Conservation (phyloP, 2,329 filamentous ascomycete genomes). For the Cladosporium halotolerans region DNA sequence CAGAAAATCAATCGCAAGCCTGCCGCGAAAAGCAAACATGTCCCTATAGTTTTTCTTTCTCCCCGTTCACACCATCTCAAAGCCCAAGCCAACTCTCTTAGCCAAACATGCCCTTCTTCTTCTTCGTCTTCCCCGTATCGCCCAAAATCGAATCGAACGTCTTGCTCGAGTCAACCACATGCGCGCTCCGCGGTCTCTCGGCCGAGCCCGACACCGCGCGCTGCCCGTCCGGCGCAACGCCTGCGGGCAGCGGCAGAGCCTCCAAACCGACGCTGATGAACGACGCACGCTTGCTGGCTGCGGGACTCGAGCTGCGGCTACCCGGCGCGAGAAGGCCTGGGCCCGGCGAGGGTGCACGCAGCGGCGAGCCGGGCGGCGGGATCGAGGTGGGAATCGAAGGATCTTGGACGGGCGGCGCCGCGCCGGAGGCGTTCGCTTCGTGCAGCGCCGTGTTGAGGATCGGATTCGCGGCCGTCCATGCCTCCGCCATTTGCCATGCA, state of each 20-base stretch:
- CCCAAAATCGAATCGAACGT: constrained; percentile 46
- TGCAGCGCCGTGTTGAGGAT: constrained; percentile 26
- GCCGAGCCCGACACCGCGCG: constrained; percentile 1
- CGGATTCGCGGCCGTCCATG: constrained; percentile 48
- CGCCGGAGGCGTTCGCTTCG: constrained; percentile 22
- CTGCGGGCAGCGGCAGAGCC: constrained; percentile 40
- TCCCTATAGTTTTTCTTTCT: not conserved
- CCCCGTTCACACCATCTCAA: not conserved
- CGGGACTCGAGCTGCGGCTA: constrained; percentile 14
- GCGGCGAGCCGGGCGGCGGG: not conserved
- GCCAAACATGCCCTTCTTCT: constrained; percentile 17
- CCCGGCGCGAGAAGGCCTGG: not conserved
- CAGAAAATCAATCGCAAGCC: no score
- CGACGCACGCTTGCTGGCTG: constrained; percentile 33
- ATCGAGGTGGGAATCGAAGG: not conserved
- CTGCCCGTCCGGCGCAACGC: constrained; percentile 33
- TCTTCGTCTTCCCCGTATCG: constrained; percentile 24
- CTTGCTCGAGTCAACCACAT: constrained; percentile 34
- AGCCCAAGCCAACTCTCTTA: not conserved
- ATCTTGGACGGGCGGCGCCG: constrained; percentile 9
- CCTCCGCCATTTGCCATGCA: constrained; percentile 60
- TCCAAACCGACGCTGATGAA: constrained; percentile 43
- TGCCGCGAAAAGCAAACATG: no score
- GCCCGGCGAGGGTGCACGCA: constrained; percentile 8
- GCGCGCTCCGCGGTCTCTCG: constrained; percentile 25